These are phyloP conservation scores for Diversispora epigaea DNA, from an alignment of 192 early-diverging fungal species.

Conservation along the genomic window DNA sequence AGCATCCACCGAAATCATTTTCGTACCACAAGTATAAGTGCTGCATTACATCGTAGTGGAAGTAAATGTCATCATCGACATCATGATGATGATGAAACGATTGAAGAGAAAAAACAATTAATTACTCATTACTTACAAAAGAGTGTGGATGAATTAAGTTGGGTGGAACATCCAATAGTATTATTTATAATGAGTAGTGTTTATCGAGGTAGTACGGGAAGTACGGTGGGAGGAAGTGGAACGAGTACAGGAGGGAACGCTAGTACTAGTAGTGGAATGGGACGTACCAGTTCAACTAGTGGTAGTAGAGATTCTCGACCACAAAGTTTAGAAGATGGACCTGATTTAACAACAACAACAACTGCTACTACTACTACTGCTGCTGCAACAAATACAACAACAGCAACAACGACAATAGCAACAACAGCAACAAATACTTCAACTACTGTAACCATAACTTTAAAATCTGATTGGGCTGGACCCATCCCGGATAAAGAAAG, in stretches of 20 bases:
- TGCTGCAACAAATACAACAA: too few relatives aligned
- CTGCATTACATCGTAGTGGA: constrained; percentile 47
- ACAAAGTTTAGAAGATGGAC: constrained; percentile 42
- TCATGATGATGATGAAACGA: constrained; percentile 55
- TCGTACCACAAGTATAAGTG: constrained; percentile 49
- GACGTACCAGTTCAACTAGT: constrained; percentile 25
- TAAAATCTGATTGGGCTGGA: constrained; percentile 20
- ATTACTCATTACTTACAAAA: constrained; percentile 71
- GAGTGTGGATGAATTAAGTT: constrained; percentile 72
- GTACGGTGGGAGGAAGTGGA: constrained; percentile 33
- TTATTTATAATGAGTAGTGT: constrained; percentile 1
- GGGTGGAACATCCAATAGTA: constrained; percentile 12
- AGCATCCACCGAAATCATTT: constrained; percentile 52
- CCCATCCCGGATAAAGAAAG: constrained; percentile 21
- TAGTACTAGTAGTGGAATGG: constrained; percentile 33
- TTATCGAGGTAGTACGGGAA: constrained; percentile 23
- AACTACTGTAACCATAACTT: too few relatives aligned
- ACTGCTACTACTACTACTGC: too few relatives aligned
- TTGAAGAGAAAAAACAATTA: constrained; percentile 58
- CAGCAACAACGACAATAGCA: too few relatives aligned
- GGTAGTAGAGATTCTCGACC: constrained; percentile 43
- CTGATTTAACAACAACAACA: neutral
- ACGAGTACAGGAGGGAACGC: constrained; percentile 35
- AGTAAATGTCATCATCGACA: constrained; percentile 38
- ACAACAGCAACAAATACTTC: too few relatives aligned